These are phyloP conservation scores for Picea abies DNA, from an alignment of 83 land plant species.

Conservation along the genomic window DNA sequence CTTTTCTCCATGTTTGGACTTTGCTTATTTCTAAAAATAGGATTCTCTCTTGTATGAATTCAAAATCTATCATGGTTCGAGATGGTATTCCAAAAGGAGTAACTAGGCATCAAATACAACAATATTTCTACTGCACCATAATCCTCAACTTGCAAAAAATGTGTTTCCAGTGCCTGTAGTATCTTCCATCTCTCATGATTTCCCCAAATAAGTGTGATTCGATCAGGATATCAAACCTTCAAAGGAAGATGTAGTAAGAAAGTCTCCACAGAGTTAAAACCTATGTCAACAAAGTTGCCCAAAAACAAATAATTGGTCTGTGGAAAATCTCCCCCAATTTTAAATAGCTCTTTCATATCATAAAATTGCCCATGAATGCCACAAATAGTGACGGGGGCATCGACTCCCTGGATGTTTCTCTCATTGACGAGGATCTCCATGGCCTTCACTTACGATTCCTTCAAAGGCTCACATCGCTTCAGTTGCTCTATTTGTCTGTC, in stretches of 20 bases:
- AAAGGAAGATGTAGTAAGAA: conserved; percentile 89
- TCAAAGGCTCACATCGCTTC: conserved; percentile 92
- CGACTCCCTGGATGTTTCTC: conserved; percentile 89
- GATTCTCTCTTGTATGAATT: too few species aligned
- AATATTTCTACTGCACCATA: too few species aligned
- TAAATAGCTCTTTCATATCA: conserved; percentile 98
- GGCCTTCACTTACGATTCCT: conserved; percentile 97
- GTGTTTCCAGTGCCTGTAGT: too few species aligned
- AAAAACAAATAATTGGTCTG: conserved; percentile 96
- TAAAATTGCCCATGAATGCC: conserved; percentile 99
- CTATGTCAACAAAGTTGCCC: conserved; percentile 98
- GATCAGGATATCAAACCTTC: too few species aligned
- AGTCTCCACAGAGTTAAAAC: conserved; percentile 97
- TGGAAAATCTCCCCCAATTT: conserved; percentile 97
- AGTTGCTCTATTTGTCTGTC: conserved; percentile 98
- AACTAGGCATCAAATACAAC: too few species aligned
- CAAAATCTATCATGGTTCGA: too few species aligned
- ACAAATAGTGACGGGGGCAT: conserved; percentile 91
- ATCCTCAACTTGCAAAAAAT: too few species aligned
- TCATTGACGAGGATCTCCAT: conserved; percentile 99
- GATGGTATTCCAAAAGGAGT: too few species aligned
- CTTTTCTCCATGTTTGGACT: too few species aligned
- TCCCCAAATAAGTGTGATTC: too few species aligned
- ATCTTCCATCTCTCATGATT: too few species aligned
- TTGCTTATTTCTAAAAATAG: too few species aligned